Base-by-base conservation (phyloP, 202 grass and related monocot species). In the Brachypodium distachyon region DNA sequence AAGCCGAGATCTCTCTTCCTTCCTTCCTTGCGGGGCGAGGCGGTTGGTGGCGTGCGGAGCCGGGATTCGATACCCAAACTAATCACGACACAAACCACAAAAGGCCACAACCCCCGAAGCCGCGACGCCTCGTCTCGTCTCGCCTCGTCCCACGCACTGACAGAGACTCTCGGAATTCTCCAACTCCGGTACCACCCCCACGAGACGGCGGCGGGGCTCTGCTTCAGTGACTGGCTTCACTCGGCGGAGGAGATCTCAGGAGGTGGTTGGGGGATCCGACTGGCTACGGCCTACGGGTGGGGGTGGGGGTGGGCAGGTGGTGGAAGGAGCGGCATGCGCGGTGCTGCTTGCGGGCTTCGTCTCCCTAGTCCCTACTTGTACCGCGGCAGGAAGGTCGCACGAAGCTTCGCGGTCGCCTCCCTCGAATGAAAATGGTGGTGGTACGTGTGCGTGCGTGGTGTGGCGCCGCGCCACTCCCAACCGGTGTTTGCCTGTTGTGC, bases 301-400 rank as follows among this genome's bases (percentile, higher is more conserved):
- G n/a, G 48, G 74, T 77, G 74, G 62, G 25, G 81, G 63, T 23
- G 53, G 33, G 66, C 56, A 56, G 66, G 76, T 79, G 76, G n/a
- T n/a, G n/a, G n/a, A n/a, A n/a, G 48, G 59, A 79, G 73, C 8
- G 48, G 76, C 76, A 79, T 49, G 80, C 70, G 27, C 23, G 57
- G 33, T 40, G 51, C 49, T 36, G 33, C 33, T n/a, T n/a, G n/a
- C n/a, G n/a, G n/a, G n/a, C n/a, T n/a, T n/a, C n/a, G n/a, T n/a
- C n/a, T n/a, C n/a, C n/a, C n/a, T n/a, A n/a, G n/a, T n/a, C n/a
- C n/a, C 4, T 47, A 68, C 41, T 47, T 68, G 64, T 46, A 68
- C n/a, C n/a, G n/a, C n/a, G n/a, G n/a, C n/a, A n/a, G n/a, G n/a
- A n/a, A n/a, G n/a, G n/a, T n/a, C n/a, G n/a, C n/a, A n/a, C n/a